These are phyloP conservation scores for Trametes meyenii DNA, from an alignment of 768 basidiomycete genomes.

Conservation along the genomic window DNA sequence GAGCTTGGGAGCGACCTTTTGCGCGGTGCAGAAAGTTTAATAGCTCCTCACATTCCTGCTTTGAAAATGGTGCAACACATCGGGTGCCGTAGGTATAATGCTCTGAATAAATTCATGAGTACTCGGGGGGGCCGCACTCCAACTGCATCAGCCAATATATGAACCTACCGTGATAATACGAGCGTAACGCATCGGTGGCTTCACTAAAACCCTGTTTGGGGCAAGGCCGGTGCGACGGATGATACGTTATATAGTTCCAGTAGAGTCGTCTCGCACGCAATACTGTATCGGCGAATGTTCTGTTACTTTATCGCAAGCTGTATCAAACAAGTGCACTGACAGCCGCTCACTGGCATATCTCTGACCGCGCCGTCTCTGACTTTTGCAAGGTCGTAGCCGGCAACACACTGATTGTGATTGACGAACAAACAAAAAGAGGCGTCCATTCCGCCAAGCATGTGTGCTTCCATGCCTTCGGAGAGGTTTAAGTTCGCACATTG, in stretches of 20 bases:
- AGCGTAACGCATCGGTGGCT: slow-evolving; percentile 52
- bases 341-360: slow-evolving; percentile 28
- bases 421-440: slow-evolving; percentile 43
- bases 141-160: background rate
- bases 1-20: slow-evolving; percentile 10
- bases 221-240: slow-evolving; percentile 48
- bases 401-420: slow-evolving; percentile 52
- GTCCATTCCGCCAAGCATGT: slow-evolving; percentile 37
- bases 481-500: slow-evolving; percentile 36
- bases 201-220: slow-evolving; percentile 47
- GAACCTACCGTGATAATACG: slow-evolving; percentile 45
- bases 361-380: slow-evolving; percentile 20
- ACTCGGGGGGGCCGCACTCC: too few relatives aligned
- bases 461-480: slow-evolving; percentile 48
- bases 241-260: slow-evolving; percentile 54
- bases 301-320: too few relatives aligned
- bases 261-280: slow-evolving; percentile 51
- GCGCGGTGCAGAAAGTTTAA: slow-evolving; percentile 34
- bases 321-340: background rate
- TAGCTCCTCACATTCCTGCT: slow-evolving; percentile 54
- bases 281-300: slow-evolving; percentile 31
- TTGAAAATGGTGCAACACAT: slow-evolving; percentile 56
- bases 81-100: slow-evolving; percentile 46
- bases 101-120: slow-evolving; percentile 34
- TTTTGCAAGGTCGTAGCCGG: slow-evolving; percentile 38